Percentiles rank a stretch among this genome's conserved stretches.
Conservation (phyloP, 768 basidiomycete species). For the Lyophyllum shimeji region DNA sequence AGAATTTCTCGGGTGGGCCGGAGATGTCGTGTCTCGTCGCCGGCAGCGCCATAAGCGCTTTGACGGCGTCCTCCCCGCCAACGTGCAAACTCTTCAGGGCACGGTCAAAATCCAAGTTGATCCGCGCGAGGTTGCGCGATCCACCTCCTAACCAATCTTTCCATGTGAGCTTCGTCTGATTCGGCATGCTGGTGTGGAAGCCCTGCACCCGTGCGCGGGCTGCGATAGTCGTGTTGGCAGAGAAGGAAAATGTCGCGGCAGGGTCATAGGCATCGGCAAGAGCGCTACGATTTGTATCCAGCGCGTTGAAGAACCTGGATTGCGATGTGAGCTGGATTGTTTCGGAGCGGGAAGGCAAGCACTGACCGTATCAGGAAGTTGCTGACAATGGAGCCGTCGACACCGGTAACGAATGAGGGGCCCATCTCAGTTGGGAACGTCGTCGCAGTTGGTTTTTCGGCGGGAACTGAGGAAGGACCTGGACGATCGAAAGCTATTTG, state of each 20-base stretch:
- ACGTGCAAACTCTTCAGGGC: conserved; percentile 67
- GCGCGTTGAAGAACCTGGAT: conserved; percentile 78
- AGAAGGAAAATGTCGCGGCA: conserved; percentile 88
- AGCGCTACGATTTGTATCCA: conserved; percentile 71
- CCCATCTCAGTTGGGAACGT: conserved; percentile 79
- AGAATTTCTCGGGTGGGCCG: conserved; percentile 79
- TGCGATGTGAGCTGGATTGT: conserved; percentile 10
- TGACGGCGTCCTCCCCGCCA: conserved; percentile 63
- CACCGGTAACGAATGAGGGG: conserved; percentile 72
- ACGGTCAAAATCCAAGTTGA: conserved; percentile 61
- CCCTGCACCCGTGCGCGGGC: conserved; percentile 74
- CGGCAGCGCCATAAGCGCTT: conserved; percentile 65
- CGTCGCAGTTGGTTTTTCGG: conserved; percentile 54
- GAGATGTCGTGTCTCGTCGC: conserved; percentile 80
- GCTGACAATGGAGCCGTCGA: conserved; percentile 65
- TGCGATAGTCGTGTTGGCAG: conserved; percentile 81
- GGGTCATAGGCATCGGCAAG: conserved; percentile 79
- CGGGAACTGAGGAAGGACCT: conserved; percentile 43
- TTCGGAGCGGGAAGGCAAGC: background rate
- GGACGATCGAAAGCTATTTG: conserved; percentile 81
- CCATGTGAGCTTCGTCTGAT: conserved; percentile 86
- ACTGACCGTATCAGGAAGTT: conserved; percentile 77
- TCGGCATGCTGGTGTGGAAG: conserved; percentile 67
- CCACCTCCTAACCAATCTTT: conserved; percentile 62
- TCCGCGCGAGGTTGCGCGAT: conserved; percentile 76